phyloP scores from a whole-genome alignment of 2,329 filamentous ascomycete species.

The Pseudonectria buxi region DNA sequence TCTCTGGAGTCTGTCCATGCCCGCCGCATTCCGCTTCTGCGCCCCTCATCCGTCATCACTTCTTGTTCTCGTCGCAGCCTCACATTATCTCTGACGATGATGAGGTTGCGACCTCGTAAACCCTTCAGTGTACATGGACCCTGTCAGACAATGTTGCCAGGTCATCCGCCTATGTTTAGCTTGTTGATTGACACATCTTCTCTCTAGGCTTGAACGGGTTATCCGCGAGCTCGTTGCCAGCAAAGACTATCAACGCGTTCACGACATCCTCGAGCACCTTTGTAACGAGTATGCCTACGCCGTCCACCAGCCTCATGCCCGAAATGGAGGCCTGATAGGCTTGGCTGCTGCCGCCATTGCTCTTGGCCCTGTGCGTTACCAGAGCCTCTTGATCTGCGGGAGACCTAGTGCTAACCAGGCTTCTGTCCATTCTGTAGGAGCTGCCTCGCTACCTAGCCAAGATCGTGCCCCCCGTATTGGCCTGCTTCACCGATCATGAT shows the following conservation, averaged over 20 bases:
- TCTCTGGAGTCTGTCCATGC: not conserved
- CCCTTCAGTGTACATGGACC: too few relatives aligned
- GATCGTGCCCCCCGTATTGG: slow-evolving; percentile 92
- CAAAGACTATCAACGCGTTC: slow-evolving; percentile 73
- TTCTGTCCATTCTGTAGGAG: slow-evolving; percentile 48
- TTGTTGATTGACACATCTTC: slow-evolving; percentile 5
- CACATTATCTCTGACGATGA: too few relatives aligned
- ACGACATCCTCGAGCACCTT: slow-evolving; percentile 87
- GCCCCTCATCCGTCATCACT: too few relatives aligned
- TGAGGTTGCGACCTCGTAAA: too few relatives aligned
- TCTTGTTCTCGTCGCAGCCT: too few relatives aligned
- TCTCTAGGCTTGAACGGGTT: slow-evolving; percentile 71
- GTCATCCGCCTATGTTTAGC: slow-evolving; percentile 6
- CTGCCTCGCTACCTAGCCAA: slow-evolving; percentile 85
- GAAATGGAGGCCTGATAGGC: slow-evolving; percentile 93
- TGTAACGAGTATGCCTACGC: slow-evolving; percentile 98
- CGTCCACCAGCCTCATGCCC: slow-evolving; percentile 90
- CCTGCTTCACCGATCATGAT: slow-evolving; percentile 98
- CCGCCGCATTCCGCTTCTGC: not conserved
- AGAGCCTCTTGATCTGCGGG: not conserved
- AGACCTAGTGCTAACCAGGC: slow-evolving; percentile 3
- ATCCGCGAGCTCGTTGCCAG: slow-evolving; percentile 76
- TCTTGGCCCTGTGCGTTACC: slow-evolving; percentile 70
- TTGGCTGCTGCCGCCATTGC: slow-evolving; percentile 94
- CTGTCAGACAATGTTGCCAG: not conserved